phyloP scores from a whole-genome alignment of 352 stramenopile species.

The Globisporangium nodosum region DNA sequence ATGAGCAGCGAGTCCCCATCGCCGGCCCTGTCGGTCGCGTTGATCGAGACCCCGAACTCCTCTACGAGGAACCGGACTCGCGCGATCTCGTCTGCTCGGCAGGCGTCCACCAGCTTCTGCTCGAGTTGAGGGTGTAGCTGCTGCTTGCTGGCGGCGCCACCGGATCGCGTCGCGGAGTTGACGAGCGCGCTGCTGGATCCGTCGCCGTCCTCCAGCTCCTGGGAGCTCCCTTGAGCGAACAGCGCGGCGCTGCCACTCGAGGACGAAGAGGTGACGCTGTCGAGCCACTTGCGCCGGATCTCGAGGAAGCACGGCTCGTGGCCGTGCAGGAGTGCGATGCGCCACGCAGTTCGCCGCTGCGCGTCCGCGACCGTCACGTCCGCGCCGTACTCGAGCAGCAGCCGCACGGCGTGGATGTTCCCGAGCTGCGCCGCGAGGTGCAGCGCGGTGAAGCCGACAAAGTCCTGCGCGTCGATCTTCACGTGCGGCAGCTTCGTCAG shows the following conservation, averaged over 20 bases:
- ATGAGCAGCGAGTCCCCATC: constrained; percentile 25
- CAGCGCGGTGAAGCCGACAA: constrained; percentile 51
- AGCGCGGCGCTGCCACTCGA: constrained; percentile 1
- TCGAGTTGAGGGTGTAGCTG: constrained; percentile 33
- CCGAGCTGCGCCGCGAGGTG: constrained; percentile 48
- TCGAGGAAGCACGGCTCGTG: constrained; percentile 61
- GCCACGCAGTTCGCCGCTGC: constrained; percentile 48
- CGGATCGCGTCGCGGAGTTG: constrained; percentile 6
- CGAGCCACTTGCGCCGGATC: constrained; percentile 57
- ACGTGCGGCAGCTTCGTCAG: constrained; percentile 24
- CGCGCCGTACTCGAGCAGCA: constrained; percentile 38
- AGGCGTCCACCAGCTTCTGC: constrained; percentile 19
- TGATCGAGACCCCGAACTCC: constrained; percentile 33
- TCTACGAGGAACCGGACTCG: constrained; percentile 30
- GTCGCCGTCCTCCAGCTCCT: constrained; percentile 4
- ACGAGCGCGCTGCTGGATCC: constrained; percentile 10
- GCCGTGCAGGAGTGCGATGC: constrained; percentile 41
- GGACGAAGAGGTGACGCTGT: constrained; percentile 1
- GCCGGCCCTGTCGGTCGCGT: constrained; percentile 14
- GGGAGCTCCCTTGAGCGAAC: background rate
- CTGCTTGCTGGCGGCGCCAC: background rate
- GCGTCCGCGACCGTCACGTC: constrained; percentile 41
- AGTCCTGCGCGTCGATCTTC: constrained; percentile 42
- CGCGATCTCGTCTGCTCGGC: constrained; percentile 17
- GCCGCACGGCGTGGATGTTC: constrained; percentile 27